phyloP scores from a whole-genome alignment of 805 yeast species.

The Limtongia smithiae region DNA sequence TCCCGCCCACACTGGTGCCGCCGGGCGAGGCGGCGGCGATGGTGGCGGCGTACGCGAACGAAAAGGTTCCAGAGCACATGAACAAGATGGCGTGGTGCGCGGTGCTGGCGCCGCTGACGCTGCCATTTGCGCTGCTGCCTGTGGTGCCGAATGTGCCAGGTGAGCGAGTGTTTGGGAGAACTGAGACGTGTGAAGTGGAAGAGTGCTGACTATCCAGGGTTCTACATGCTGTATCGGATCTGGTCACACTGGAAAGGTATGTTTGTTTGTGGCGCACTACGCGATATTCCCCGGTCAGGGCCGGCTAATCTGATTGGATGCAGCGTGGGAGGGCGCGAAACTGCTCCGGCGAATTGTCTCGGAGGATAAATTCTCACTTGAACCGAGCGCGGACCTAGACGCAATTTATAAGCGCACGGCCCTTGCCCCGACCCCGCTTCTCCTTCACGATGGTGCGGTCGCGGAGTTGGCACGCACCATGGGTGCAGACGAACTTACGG shows the following conservation, averaged over 20 bases:
- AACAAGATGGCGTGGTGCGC: slow-evolving; percentile 53
- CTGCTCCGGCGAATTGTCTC: slow-evolving; percentile 60
- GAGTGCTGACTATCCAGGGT: slow-evolving; percentile 31
- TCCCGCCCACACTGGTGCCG: slow-evolving; percentile 44
- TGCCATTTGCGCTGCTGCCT: slow-evolving; percentile 79
- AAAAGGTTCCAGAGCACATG: slow-evolving; percentile 51
- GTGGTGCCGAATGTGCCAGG: slow-evolving; percentile 92
- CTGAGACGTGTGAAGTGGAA: not conserved
- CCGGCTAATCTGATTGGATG: no score
- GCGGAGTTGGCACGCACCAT: slow-evolving; percentile 6
- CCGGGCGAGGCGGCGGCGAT: slow-evolving; percentile 39
- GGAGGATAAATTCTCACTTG: slow-evolving; percentile 41
- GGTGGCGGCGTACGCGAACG: slow-evolving; percentile 43
- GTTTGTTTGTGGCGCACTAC: no score
- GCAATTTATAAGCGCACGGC: slow-evolving; percentile 1
- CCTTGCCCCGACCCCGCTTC: not conserved
- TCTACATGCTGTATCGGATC: slow-evolving; percentile 73
- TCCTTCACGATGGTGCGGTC: slow-evolving; percentile 15
- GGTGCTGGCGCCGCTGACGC: slow-evolving; percentile 65
- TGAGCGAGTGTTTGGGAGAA: not conserved
- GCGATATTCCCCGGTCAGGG: no score
- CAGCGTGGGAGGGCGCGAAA: slow-evolving; percentile 66
- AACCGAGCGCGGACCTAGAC: slow-evolving; percentile 26
- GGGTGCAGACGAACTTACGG: slow-evolving; percentile 24
- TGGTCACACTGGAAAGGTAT: slow-evolving; percentile 69